These are phyloP conservation scores for Echites panduratus DNA, from an alignment of 257 asterid genomes.

Conservation along the genomic window DNA sequence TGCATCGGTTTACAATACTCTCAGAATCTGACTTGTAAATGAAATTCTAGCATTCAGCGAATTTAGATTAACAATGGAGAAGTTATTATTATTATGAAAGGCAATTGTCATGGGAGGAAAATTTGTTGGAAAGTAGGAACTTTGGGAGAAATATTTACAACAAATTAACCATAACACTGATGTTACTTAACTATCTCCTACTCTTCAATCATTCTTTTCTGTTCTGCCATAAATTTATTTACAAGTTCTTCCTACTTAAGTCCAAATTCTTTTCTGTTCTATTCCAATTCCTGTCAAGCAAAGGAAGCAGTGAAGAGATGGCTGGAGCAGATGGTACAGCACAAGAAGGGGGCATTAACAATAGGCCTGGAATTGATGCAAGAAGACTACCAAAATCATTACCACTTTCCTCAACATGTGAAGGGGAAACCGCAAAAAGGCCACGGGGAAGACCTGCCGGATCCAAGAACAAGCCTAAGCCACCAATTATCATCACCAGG, in stretches of 20 bases:
- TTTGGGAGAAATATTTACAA: conserved; percentile 19
- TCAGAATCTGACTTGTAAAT: background rate
- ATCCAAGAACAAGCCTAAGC: conserved; percentile 92
- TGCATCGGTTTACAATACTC: background rate
- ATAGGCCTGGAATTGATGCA: conserved; percentile 18
- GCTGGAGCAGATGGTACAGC: conserved; percentile 32
- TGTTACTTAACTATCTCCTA: conserved; percentile 72
- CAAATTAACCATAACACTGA: conserved; percentile 20
- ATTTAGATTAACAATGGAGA: conserved; percentile 9
- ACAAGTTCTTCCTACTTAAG: conserved; percentile 33
- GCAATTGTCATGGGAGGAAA: conserved; percentile 61
- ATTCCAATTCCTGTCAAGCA: conserved; percentile 9
- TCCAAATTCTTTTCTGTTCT: no score
- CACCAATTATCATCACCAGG: conserved; percentile 83
- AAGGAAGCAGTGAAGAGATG: conserved; percentile 28
- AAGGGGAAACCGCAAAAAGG: conserved; percentile 37
- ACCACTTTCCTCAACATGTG: conserved; percentile 18
- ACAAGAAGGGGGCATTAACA: conserved; percentile 8
- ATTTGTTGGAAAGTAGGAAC: conserved; percentile 73
- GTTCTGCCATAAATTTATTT: conserved; percentile 25
- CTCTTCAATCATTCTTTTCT: conserved; percentile 37
- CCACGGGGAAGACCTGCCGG: conserved; percentile 93
- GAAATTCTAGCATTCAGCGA: conserved; percentile 2
- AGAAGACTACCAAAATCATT: conserved; percentile 26
- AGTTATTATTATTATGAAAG: conserved; percentile 35